Evolutionary conservation across 2,329 filamentous ascomycete species (phyloP).

Genomic region (Plenodomus tracheiphilus): DNA sequence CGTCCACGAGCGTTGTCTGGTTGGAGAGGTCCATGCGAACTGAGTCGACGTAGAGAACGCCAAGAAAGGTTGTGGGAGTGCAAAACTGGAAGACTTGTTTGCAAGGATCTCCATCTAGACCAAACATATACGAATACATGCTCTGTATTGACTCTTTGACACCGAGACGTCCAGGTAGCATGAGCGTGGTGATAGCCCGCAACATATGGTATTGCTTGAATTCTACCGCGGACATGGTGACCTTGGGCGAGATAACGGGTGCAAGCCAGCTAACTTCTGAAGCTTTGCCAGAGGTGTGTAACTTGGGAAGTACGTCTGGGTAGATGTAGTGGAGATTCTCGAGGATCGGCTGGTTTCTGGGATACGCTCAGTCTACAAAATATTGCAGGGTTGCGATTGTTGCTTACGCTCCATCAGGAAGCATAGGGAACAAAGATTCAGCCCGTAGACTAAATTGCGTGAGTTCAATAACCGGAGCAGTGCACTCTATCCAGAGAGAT

Average conservation of each 20-base stretch:
- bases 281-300: background rate
- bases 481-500: slow-evolving; percentile 9
- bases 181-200: background rate
- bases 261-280: background rate
- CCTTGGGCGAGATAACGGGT: background rate
- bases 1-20: slow-evolving; percentile 37
- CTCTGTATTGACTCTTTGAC: slow-evolving; percentile 27
- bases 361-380: background rate
- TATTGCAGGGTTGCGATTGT: background rate
- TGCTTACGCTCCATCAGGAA: background rate
- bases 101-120: slow-evolving; percentile 11
- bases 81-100: background rate
- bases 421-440: slow-evolving; percentile 2
- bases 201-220: background rate
- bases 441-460: slow-evolving; percentile 5
- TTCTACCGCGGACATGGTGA: slow-evolving; percentile 1
- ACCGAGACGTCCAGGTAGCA: slow-evolving; percentile 8
- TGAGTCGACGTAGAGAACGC: slow-evolving; percentile 24
- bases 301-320: slow-evolving; percentile 3
- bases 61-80: slow-evolving; percentile 7
- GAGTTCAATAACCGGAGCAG: slow-evolving; percentile 4
- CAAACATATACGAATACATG: slow-evolving; percentile 3
- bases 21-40: slow-evolving; percentile 40
- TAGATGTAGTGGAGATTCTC: slow-evolving; percentile 7
- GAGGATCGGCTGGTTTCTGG: background rate